Percentiles rank a stretch among this genome's conserved stretches.
Conservation (phyloP, 2,329 filamentous ascomycete genomes). For the Ambrosiella beaveri region DNA sequence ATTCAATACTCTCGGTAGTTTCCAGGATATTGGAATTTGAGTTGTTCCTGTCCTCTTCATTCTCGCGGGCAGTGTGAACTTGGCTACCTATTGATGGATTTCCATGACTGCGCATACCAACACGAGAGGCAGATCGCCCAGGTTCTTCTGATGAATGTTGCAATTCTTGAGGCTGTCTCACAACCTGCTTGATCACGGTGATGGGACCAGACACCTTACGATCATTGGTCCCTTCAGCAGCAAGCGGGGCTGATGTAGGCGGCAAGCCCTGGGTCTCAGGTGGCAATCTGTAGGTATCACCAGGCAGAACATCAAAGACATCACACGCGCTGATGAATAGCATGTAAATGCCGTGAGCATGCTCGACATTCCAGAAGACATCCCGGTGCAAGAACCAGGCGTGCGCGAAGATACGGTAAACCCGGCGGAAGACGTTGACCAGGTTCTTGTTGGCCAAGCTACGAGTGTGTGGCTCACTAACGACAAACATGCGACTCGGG, state of each 20-base stretch:
- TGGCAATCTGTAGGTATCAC: conserved; percentile 91
- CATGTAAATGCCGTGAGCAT: conserved; percentile 78
- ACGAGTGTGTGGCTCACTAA: conserved; percentile 40
- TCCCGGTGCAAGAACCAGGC: conserved; percentile 96
- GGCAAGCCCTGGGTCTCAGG: conserved; percentile 80
- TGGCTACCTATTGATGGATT: conserved; percentile 64
- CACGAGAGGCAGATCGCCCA: conserved; percentile 32
- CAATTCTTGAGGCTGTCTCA: neutral
- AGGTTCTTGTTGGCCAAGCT: conserved; percentile 60
- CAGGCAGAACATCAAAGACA: conserved; percentile 69
- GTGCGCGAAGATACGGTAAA: conserved; percentile 95
- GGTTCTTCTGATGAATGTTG: conserved; percentile 3
- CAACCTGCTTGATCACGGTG: conserved; percentile 13
- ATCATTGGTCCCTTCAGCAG: conserved; percentile 17
- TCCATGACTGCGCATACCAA: conserved; percentile 46
- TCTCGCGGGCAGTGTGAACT: conserved; percentile 54
- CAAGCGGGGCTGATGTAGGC: conserved; percentile 4
- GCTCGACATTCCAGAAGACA: conserved; percentile 89
- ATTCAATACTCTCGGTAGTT: neutral
- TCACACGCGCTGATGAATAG: conserved; percentile 98
- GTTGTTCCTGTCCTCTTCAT: conserved; percentile 45
- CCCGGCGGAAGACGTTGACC: conserved; percentile 82
- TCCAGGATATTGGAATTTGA: neutral
- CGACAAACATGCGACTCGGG: conserved; percentile 57
- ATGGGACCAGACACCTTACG: conserved; percentile 16